Conservation (phyloP, 148 eudicot genomes). For the Limonium bicolor region DNA sequence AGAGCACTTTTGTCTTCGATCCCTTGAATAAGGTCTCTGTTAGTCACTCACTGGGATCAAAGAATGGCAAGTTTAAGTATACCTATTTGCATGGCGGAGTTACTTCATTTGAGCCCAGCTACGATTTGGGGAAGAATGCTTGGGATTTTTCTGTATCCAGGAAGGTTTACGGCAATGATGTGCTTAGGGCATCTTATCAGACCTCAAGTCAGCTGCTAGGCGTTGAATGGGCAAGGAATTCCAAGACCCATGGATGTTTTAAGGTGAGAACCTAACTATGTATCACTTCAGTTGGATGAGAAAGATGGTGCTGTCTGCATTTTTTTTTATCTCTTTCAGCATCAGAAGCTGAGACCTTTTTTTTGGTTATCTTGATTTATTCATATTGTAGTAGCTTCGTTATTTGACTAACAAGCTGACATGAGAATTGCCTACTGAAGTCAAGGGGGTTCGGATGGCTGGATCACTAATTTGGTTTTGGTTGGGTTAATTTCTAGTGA, state of each 20-base stretch:
- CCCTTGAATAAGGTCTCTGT: conserved; percentile 28
- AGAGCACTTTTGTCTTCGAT: conserved; percentile 35
- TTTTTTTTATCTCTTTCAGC: too few relatives aligned
- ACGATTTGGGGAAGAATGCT: conserved; percentile 33
- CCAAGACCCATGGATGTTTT: conserved; percentile 23
- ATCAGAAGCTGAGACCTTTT: too few relatives aligned
- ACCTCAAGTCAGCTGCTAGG: conserved; percentile 22
- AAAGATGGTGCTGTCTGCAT: too few relatives aligned
- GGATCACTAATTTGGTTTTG: too few relatives aligned
- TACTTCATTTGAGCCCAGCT: conserved; percentile 34
- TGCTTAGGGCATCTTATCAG: conserved; percentile 39
- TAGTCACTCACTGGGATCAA: conserved; percentile 26
- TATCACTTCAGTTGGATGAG: too few relatives aligned
- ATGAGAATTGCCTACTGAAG: too few relatives aligned
- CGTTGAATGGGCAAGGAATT: conserved; percentile 28
- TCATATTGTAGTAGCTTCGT: too few relatives aligned
- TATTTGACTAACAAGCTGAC: too few relatives aligned
- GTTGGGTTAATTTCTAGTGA: too few relatives aligned
- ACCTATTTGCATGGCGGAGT: conserved; percentile 20
- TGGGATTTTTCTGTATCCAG: conserved; percentile 41
- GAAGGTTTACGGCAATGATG: conserved; percentile 22
- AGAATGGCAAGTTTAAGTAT: conserved; percentile 35
- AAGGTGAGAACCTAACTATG: conserved; percentile 29
- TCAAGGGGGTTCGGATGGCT: too few relatives aligned
- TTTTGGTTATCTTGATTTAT: too few relatives aligned